Evolutionary conservation across 257 asterid species (phyloP).

Genomic region (Paulownia fortunei): DNA sequence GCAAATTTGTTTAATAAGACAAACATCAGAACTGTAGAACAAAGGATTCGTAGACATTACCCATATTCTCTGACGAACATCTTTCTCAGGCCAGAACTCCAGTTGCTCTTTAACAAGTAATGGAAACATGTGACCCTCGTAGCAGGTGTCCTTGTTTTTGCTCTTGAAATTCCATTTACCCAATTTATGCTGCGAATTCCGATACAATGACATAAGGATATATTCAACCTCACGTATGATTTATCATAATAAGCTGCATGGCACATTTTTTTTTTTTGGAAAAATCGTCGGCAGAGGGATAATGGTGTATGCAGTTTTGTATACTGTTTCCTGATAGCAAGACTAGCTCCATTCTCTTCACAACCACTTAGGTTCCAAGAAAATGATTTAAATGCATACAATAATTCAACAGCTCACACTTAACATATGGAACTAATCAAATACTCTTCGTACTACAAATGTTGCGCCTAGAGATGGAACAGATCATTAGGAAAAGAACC

Average conservation of each 20-base stretch:
- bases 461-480: background rate
- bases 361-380: background rate
- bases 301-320: no score
- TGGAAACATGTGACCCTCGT: slow-evolving; percentile 80
- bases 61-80: slow-evolving; percentile 81
- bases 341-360: no score
- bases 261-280: background rate
- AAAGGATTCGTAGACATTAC: slow-evolving; percentile 33
- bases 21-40: no score
- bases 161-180: slow-evolving; percentile 75
- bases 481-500: slow-evolving; percentile 16
- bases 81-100: slow-evolving; percentile 87
- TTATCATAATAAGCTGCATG: no score
- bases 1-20: background rate
- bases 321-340: no score
- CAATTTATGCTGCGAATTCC: slow-evolving; percentile 49
- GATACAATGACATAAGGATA: background rate
- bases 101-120: slow-evolving; percentile 72
- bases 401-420: background rate
- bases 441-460: no score
- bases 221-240: background rate
- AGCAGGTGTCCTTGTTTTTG: slow-evolving; percentile 55
- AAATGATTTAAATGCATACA: background rate
- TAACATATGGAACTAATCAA: background rate
- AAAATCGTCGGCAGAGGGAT: no score